Evolutionary conservation across 108 stramenopile species (phyloP).

Genomic region (Nitzschia putrida): DNA sequence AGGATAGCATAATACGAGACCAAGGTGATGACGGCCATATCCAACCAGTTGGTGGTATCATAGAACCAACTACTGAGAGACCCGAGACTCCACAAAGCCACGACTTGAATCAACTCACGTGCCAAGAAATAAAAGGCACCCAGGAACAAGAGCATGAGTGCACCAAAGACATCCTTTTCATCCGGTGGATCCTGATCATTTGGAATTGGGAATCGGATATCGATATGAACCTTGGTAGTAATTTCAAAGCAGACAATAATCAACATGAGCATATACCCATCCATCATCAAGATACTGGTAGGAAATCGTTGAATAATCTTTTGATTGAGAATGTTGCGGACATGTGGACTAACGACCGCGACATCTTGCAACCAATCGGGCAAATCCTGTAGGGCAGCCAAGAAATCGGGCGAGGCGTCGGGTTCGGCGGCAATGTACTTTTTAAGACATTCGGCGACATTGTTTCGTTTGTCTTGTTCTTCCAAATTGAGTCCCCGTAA

Average conservation of each 20-base stretch:
- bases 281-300: constrained; percentile 74
- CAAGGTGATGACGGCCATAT: constrained; percentile 66
- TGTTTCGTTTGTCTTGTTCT: constrained; percentile 40
- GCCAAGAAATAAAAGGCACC: constrained; percentile 69
- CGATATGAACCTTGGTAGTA: constrained; percentile 64
- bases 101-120: constrained; percentile 70
- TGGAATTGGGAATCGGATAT: constrained; percentile 40
- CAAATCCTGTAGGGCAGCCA: constrained; percentile 75
- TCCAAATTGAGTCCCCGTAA: constrained; percentile 35
- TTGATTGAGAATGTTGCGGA: constrained; percentile 76
- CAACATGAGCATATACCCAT: constrained; percentile 63
- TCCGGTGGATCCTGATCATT: not conserved
- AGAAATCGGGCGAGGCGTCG: constrained; percentile 64
- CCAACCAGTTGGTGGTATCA: constrained; percentile 80
- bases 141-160: constrained; percentile 49
- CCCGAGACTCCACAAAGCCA: constrained; percentile 54
- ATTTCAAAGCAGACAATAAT: constrained; percentile 75
- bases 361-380: constrained; percentile 83
- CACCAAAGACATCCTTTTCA: not conserved
- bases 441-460: constrained; percentile 66
- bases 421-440: constrained; percentile 72
- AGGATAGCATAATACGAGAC: constrained; percentile 67
- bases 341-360: constrained; percentile 75
- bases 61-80: constrained; percentile 62
- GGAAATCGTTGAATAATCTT: constrained; percentile 82